Evolutionary conservation across 169 alveolate genomes (phyloP).

Genomic region (Plasmodium vinckei): DNA sequence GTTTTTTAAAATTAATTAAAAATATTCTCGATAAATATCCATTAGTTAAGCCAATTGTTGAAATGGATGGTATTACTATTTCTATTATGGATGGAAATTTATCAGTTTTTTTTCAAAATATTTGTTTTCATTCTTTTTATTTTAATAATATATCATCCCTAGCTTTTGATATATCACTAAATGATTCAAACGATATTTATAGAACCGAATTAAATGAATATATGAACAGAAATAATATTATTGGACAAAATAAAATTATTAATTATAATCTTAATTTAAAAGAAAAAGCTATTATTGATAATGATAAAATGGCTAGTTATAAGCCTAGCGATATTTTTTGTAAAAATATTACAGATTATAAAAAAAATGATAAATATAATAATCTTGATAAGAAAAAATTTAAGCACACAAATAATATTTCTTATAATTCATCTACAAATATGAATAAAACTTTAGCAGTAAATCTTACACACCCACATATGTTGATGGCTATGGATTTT

Average conservation of each 20-base stretch:
- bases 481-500: conserved; percentile 48
- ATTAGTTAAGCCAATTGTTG: conserved; percentile 28
- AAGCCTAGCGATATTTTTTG: neutral
- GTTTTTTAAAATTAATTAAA: conserved; percentile 14
- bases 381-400: neutral
- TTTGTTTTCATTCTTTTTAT: conserved; percentile 20
- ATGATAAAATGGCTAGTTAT: conserved; percentile 12
- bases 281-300: conserved; percentile 22
- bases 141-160: conserved; percentile 31
- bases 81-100: conserved; percentile 29
- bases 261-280: conserved; percentile 7
- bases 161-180: conserved; percentile 40
- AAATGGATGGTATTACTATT: conserved; percentile 39
- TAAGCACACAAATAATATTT: neutral
- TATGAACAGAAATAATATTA: neutral
- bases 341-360: neutral
- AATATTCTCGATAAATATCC: conserved; percentile 25
- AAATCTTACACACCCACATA: conserved; percentile 19
- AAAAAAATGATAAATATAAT: neutral
- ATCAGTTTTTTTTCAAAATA: conserved; percentile 45
- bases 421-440: neutral
- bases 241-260: conserved; percentile 23
- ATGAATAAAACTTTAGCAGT: conserved; percentile 8
- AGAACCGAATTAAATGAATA: conserved; percentile 1
- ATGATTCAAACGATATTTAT: conserved; percentile 40